Percentiles rank a stretch among this genome's conserved stretches.
These are phyloP conservation scores for Basidiobolus heterosporus DNA, from an alignment of 371 early-diverging fungal species.

Conservation along the genomic window DNA sequence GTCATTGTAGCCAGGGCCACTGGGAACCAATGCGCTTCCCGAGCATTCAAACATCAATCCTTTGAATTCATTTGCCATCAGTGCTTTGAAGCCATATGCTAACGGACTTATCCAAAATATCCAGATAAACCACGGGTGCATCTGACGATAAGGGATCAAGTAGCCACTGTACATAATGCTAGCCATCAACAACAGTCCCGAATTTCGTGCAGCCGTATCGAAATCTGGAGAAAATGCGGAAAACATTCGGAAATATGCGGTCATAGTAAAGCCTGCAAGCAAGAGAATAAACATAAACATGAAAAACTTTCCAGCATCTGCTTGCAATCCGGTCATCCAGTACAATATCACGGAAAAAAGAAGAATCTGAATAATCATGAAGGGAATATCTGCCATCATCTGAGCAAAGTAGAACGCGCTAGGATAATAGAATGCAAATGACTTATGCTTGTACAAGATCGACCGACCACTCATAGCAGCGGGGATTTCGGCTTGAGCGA, in stretches of 20 bases:
- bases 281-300: conserved; percentile 28
- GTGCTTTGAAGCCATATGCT: conserved; percentile 42
- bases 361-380: conserved; percentile 21
- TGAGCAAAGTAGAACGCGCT: conserved; percentile 40
- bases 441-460: conserved; percentile 46
- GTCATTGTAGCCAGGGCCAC: conserved; percentile 21
- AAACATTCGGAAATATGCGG: conserved; percentile 39
- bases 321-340: conserved; percentile 34
- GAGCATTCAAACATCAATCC: conserved; percentile 16
- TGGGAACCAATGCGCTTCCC: conserved; percentile 17
- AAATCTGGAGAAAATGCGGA: conserved; percentile 35
- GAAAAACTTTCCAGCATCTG: conserved; percentile 31
- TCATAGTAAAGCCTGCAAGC: conserved; percentile 30
- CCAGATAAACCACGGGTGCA: conserved; percentile 59
- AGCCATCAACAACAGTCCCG: conserved; percentile 30
- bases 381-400: conserved; percentile 20
- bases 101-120: conserved; percentile 53
- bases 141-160: conserved; percentile 31
- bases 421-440: conserved; percentile 42
- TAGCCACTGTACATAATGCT: conserved; percentile 44
- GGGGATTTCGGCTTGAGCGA: conserved; percentile 29
- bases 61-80: conserved; percentile 45
- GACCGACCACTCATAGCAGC: conserved; percentile 32
- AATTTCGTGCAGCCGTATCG: conserved; percentile 31
- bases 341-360: conserved; percentile 24